Base-by-base conservation (phyloP, 2,329 filamentous ascomycete genomes). In the Alternaria hordeiaustralica region DNA sequence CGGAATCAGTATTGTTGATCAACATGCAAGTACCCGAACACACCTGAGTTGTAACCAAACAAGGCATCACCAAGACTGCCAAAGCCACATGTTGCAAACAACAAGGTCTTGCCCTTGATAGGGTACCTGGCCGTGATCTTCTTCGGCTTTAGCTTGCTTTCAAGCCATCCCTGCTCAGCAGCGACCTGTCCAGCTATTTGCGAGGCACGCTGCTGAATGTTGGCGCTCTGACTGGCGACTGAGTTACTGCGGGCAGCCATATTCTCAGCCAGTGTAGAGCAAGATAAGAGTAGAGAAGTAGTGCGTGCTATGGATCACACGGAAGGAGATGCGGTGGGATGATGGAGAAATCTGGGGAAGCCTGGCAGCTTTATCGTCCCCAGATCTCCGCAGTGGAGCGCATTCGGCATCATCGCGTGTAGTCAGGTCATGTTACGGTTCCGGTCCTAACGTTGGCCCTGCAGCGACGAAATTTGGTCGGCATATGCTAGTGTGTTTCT, bases 361-460 rank as follows among this genome's bases (percentile, higher is more conserved):
- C n/a, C 59, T 20, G 87, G 86, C 50, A 85, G 82, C 66, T 84
- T 90, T 75, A 84, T 90, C 77, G 87, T 87, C 87, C 80, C 88
- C 93, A 68, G 91, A 92, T 85, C 93, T 93, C 5, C 86, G 92
- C 87, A 11, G 87, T 89, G 75, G 86, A 89, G 77, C 87, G 88
- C 51, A 33, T 23, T 12, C 82, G 58, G 46, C 63, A 58, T 49
- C 57, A 63, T 56, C 63, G 44, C 23, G 86, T 66, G 60, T 61
- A 57, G 59, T 59, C 11, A 60, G 15, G 60, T 63, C 15, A 46
- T 57, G 26, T 26, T 26, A 56, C 46, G 53, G 53, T 57, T 60
- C 57, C 45, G 51, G 36, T 57, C 30, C 33, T 26, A 26, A 23
- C 10, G 20, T 28, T 43, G 50, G 21, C 41, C 43, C 30, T 41